Evolutionary conservation across 2,329 filamentous ascomycete genomes (phyloP).

Genomic region (Colletotrichum theobromicola): DNA sequence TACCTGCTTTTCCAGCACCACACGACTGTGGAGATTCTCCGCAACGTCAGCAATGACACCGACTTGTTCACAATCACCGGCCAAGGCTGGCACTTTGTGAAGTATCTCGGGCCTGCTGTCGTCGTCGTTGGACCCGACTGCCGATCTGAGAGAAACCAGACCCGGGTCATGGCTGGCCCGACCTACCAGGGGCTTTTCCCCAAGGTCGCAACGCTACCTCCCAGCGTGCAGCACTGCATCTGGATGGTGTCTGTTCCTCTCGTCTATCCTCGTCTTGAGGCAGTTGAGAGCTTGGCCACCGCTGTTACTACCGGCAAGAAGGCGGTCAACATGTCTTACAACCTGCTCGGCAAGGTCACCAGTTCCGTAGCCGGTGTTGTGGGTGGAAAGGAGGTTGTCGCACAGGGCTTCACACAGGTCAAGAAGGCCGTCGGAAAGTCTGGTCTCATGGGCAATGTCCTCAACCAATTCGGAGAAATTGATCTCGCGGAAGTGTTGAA

Average conservation of each 20-base stretch:
- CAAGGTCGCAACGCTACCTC: constrained; percentile 88
- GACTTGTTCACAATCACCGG: constrained; percentile 97
- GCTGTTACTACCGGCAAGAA: constrained; percentile 96
- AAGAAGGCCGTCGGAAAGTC: constrained; percentile 97
- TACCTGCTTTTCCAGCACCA: constrained; percentile 98
- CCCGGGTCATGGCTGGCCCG: constrained; percentile 91
- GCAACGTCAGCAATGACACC: constrained; percentile 84
- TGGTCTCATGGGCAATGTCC: constrained; percentile 91
- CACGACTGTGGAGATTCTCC: constrained; percentile 90
- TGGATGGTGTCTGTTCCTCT: constrained; percentile 95
- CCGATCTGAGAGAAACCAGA: constrained; percentile 87
- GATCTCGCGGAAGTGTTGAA: constrained; percentile 93
- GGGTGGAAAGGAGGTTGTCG: constrained; percentile 90
- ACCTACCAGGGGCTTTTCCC: constrained; percentile 98
- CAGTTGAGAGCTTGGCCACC: constrained; percentile 87
- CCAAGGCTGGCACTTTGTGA: constrained; percentile 98
- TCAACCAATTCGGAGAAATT: constrained; percentile 96
- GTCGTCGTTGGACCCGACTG: constrained; percentile 91
- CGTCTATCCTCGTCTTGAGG: constrained; percentile 89
- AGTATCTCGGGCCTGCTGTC: constrained; percentile 90
- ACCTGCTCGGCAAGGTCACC: constrained; percentile 92
- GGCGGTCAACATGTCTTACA: constrained; percentile 95
- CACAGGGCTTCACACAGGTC: constrained; percentile 89
- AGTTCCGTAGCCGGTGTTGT: constrained; percentile 95
- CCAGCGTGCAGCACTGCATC: constrained; percentile 93